Evolutionary conservation across 805 yeast genomes (phyloP), one percentile per base, ranked within the genome.

Genomic region (Phaffomyces opuntiae): DNA sequence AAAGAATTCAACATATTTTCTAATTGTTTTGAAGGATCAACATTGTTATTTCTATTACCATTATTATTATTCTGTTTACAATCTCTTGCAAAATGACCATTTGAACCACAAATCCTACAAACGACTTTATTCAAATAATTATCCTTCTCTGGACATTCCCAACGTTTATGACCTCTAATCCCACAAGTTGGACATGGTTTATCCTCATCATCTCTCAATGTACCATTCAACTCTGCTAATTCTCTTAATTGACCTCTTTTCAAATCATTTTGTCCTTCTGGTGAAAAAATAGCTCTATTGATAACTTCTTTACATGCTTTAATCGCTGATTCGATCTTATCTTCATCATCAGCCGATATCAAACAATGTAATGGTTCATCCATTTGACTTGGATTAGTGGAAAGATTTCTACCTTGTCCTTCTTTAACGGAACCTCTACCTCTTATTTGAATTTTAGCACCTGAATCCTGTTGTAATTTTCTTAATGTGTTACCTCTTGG

Each of bases 361-460:
- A 90, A 65, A 56, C 96, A 90, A 64, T 93, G 99, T 45, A 95
- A 65, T 37, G 88, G 95, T 48, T 95, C 99, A 39, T 82, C 80
- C 53, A 81, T 67, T 48, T 78, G 75, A 49, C 75, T 72, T 31
- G 76, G 76, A 36, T 57, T 59, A 3, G 54, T 37, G 7, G 61
- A 41, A 27, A 47, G 42, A 14, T 69, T 72, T 37, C 73, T 69
- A 47, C 77, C 75, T 61, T 81, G 84, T 31, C 98, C 98, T 59
- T 87, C 96, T 59, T 91, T 91, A 17, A 89, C 95, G 1, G 97
- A 90, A 0, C 99, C 99, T 54, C 85, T 81, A 26, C 99, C 99
- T 54, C 99, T 73, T 42, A 93, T 86, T 3, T 90, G 95, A 48
- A 93, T 83, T 53, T 75, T 78, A 16, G 98, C 96, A 1, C 96